Conservation (phyloP, 2,329 filamentous ascomycete genomes). For the Microdochium paspali region DNA sequence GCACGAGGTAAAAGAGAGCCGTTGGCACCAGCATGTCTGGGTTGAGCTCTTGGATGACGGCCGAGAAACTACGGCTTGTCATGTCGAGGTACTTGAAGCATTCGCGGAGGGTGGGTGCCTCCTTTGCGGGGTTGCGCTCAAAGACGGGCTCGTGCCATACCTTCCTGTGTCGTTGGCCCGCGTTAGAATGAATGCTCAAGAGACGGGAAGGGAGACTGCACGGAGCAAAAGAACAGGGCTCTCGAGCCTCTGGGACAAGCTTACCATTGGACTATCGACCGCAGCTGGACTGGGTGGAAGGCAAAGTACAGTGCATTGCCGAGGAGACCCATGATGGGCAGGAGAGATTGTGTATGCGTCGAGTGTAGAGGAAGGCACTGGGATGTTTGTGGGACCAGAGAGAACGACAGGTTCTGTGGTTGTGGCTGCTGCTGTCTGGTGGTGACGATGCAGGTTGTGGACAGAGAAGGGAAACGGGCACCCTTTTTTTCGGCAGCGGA, state of each 20-base stretch:
- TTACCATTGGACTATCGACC: conserved; percentile 84
- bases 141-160: conserved; percentile 94
- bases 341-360: neutral
- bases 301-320: conserved; percentile 57
- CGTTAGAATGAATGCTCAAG: no score
- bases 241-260: conserved; percentile 7
- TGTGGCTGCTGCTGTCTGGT: no score
- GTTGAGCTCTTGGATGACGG: conserved; percentile 93
- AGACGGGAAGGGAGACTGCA: no score
- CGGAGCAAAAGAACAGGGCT: conserved; percentile 1
- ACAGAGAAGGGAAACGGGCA: neutral
- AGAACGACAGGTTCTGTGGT: no score
- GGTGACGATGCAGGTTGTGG: neutral
- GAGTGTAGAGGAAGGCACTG: no score
- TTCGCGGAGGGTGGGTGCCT: conserved; percentile 62
- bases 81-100: conserved; percentile 81
- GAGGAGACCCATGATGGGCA: conserved; percentile 38
- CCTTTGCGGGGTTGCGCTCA: conserved; percentile 66
- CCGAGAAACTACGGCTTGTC: conserved; percentile 87
- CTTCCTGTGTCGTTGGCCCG: no score
- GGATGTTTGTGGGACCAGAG: neutral
- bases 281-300: conserved; percentile 68
- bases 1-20: conserved; percentile 82
- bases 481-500: neutral
- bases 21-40: conserved; percentile 87